These are phyloP conservation scores for Cinchona pubescens DNA, from an alignment of 257 asterid genomes.

Conservation along the genomic window DNA sequence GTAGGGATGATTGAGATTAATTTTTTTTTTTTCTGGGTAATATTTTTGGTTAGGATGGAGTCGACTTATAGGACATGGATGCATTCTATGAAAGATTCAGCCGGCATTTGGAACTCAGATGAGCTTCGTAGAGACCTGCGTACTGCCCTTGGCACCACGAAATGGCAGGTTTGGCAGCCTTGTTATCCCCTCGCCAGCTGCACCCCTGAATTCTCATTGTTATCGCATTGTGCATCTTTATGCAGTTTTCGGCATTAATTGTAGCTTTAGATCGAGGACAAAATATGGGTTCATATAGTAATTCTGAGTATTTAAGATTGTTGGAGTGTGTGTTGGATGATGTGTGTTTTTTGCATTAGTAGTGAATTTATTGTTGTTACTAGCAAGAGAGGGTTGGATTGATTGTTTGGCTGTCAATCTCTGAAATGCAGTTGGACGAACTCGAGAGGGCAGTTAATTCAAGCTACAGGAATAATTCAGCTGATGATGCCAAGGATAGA, in stretches of 20 bases:
- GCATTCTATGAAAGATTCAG: conserved; percentile 58
- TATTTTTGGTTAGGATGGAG: conserved; percentile 73
- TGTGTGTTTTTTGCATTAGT: background rate
- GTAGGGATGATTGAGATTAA: background rate
- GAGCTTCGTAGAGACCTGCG: conserved; percentile 77
- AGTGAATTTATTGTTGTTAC: background rate
- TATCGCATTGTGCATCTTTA: background rate
- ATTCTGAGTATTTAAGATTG: background rate
- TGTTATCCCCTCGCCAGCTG: background rate
- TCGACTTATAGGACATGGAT: conserved; percentile 87
- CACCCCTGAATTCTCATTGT: no score
- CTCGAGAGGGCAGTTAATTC: conserved; percentile 77
- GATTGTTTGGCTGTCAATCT: conserved; percentile 7
- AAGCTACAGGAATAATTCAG: conserved; percentile 50
- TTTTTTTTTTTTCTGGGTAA: background rate
- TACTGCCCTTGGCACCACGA: conserved; percentile 79
- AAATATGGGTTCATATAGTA: background rate
- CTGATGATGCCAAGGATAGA: conserved; percentile 69
- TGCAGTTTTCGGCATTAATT: background rate
- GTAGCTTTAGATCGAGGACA: background rate
- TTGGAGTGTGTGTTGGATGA: background rate
- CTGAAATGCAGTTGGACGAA: conserved; percentile 80
- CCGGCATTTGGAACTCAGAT: conserved; percentile 60
- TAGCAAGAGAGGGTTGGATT: conserved; percentile 8
- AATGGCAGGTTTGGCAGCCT: conserved; percentile 72